Evolutionary conservation across 2,329 filamentous ascomycete genomes (phyloP).

Genomic region (Aureobasidium sp.): DNA sequence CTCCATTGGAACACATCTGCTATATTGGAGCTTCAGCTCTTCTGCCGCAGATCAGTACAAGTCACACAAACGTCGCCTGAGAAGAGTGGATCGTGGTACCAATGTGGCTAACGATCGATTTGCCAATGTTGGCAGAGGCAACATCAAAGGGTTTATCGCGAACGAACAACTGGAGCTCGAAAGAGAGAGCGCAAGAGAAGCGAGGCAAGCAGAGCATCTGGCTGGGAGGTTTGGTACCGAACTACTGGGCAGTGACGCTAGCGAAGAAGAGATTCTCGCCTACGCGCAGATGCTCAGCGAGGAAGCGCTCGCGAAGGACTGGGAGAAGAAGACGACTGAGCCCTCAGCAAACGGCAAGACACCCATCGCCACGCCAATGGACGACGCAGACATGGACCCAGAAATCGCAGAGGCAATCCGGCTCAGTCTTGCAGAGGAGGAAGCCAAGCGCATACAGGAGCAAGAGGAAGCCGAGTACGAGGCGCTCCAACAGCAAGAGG

Average conservation of each 20-base stretch:
- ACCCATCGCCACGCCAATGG: constrained; percentile 20
- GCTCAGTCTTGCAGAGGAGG: constrained; percentile 34
- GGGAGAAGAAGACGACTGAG: constrained; percentile 39
- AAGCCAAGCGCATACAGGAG: neutral
- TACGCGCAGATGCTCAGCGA: constrained; percentile 58
- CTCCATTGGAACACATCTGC: constrained; percentile 76
- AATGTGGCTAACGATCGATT: constrained; percentile 54
- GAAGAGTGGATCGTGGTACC: constrained; percentile 59
- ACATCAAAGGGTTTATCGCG: constrained; percentile 73
- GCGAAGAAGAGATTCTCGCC: constrained; percentile 56
- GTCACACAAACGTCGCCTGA: constrained; percentile 69
- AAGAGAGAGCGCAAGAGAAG: constrained; percentile 59
- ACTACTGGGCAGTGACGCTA: constrained; percentile 51
- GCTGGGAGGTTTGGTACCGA: constrained; percentile 79
- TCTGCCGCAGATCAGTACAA: constrained; percentile 63
- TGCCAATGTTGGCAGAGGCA: constrained; percentile 57
- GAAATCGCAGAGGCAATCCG: constrained; percentile 59
- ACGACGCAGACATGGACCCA: constrained; percentile 44
- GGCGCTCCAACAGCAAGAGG: constrained; percentile 14
- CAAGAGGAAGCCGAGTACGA: constrained; percentile 18
- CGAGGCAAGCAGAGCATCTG: constrained; percentile 62
- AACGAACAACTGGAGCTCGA: constrained; percentile 79
- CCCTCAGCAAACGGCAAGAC: constrained; percentile 30
- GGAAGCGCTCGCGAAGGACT: constrained; percentile 48
- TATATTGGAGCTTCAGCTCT: constrained; percentile 94